Evolutionary conservation across 495 filamentous ascomycete genomes (phyloP).

Genomic region (Jackrogersella minutella): DNA sequence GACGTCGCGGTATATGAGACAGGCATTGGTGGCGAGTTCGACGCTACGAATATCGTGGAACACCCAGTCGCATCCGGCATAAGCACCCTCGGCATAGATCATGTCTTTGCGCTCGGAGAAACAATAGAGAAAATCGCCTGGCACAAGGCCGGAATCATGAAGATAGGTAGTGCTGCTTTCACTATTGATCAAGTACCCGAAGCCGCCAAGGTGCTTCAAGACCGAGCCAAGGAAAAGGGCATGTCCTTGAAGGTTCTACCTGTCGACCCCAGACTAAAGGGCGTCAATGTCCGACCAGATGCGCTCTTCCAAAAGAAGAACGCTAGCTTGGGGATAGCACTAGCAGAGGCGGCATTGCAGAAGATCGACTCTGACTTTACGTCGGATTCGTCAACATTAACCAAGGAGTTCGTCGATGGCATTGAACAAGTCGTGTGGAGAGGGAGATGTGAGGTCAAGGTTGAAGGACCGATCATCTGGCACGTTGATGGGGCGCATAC

Average conservation of each 20-base stretch:
- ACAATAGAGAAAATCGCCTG: slow-evolving; percentile 94
- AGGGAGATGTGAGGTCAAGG: slow-evolving; percentile 83
- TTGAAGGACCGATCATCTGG: slow-evolving; percentile 75
- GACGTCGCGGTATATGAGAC: slow-evolving; percentile 89
- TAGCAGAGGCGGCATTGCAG: slow-evolving; percentile 69
- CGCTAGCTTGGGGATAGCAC: slow-evolving; percentile 79
- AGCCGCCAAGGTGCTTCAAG: slow-evolving; percentile 72
- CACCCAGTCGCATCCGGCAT: slow-evolving; percentile 78
- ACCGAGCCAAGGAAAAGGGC: slow-evolving; percentile 73
- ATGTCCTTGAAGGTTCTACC: slow-evolving; percentile 67
- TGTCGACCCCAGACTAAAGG: slow-evolving; percentile 68
- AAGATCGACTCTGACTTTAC: slow-evolving; percentile 51
- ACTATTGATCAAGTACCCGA: slow-evolving; percentile 72
- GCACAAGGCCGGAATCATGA: slow-evolving; percentile 97
- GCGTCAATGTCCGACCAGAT: slow-evolving; percentile 75
- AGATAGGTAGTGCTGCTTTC: slow-evolving; percentile 72
- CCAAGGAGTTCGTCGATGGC: slow-evolving; percentile 74
- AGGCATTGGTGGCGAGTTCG: slow-evolving; percentile 92
- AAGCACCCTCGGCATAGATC: slow-evolving; percentile 89
- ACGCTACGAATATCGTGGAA: slow-evolving; percentile 89
- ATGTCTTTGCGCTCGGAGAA: slow-evolving; percentile 76
- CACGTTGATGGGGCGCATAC: slow-evolving; percentile 94
- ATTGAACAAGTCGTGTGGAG: slow-evolving; percentile 78
- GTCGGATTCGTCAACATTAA: slow-evolving; percentile 52
- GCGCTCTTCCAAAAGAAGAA: slow-evolving; percentile 88